Percentiles rank a stretch among this genome's conserved stretches.
Conservation (phyloP, 805 yeast genomes). For the Ogataea saltuana region DNA sequence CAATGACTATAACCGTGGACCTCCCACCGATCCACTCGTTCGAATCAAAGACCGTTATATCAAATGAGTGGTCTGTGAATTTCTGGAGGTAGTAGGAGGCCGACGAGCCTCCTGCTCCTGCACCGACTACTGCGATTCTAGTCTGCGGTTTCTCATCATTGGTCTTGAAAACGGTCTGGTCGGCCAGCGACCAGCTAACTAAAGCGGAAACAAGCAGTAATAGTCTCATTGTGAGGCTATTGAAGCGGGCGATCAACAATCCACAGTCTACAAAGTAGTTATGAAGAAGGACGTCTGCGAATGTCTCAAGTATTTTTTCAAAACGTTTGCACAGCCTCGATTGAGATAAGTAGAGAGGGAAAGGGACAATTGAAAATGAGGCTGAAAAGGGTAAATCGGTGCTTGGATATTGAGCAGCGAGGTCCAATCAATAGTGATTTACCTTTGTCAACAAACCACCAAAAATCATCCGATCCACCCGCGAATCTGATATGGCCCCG, state of each 20-base stretch:
- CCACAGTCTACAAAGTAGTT: no score
- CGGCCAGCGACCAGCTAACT: neutral
- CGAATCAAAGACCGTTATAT: constrained; percentile 45
- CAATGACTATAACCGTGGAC: constrained; percentile 38
- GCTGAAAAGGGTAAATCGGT: no score
- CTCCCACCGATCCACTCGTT: constrained; percentile 47
- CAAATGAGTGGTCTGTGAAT: constrained; percentile 35
- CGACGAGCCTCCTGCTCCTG: constrained; percentile 53
- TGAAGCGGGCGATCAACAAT: neutral
- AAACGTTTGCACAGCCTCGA: neutral
- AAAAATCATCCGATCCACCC: no score
- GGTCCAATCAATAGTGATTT: neutral
- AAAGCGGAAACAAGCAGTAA: neutral
- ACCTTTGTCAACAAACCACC: no score
- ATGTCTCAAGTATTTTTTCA: neutral
- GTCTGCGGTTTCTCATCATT: neutral
- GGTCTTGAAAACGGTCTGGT: neutral
- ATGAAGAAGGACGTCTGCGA: neutral
- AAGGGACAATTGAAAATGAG: no score
- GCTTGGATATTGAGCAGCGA: no score
- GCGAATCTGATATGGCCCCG: no score
- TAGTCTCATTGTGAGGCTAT: neutral
- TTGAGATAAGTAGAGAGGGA: neutral
- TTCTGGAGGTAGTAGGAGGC: constrained; percentile 47
- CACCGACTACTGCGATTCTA: constrained; percentile 46